phyloP scores from a whole-genome alignment of 2,329 filamentous ascomycete genomes.

The Davidsoniella australis region DNA sequence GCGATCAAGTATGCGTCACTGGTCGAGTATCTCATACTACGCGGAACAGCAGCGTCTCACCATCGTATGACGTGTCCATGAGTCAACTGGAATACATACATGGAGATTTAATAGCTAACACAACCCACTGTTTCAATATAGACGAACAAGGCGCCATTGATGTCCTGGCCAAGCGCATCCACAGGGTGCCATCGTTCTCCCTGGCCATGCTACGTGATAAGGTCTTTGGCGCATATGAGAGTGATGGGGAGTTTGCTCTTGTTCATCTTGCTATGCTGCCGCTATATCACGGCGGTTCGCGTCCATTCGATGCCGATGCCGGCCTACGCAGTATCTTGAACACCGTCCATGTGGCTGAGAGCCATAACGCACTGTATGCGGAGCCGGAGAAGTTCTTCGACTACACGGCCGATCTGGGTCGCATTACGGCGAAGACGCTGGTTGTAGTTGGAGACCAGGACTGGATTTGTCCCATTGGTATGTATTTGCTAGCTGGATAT shows the following conservation, averaged over 20 bases:
- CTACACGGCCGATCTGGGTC: slow-evolving; percentile 18
- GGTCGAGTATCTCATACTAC: slow-evolving; percentile 20
- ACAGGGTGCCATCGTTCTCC: slow-evolving; percentile 21
- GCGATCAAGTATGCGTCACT: slow-evolving; percentile 21
- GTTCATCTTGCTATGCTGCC: slow-evolving; percentile 23
- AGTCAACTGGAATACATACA: no score
- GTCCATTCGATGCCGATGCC: slow-evolving; percentile 20
- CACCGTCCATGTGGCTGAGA: slow-evolving; percentile 21
- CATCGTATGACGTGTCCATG: slow-evolving; percentile 14
- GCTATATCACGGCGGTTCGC: slow-evolving; percentile 18
- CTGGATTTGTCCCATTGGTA: slow-evolving; percentile 24
- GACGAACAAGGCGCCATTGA: slow-evolving; percentile 21
- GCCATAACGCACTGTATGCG: slow-evolving; percentile 22
- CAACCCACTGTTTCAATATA: slow-evolving; percentile 5
- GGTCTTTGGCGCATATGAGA: slow-evolving; percentile 22
- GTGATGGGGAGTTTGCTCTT: slow-evolving; percentile 22
- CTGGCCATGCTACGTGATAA: slow-evolving; percentile 22
- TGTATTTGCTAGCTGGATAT: slow-evolving; percentile 16
- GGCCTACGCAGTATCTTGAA: slow-evolving; percentile 18
- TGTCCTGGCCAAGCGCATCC: slow-evolving; percentile 18
- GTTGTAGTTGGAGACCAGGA: slow-evolving; percentile 23
- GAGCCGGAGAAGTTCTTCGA: slow-evolving; percentile 23
- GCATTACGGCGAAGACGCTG: slow-evolving; percentile 20
- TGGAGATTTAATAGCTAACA: no score
- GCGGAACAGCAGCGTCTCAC: slow-evolving; percentile 23